Base-by-base conservation (phyloP, 805 yeast genomes). In the Candida wancherniae region DNA sequence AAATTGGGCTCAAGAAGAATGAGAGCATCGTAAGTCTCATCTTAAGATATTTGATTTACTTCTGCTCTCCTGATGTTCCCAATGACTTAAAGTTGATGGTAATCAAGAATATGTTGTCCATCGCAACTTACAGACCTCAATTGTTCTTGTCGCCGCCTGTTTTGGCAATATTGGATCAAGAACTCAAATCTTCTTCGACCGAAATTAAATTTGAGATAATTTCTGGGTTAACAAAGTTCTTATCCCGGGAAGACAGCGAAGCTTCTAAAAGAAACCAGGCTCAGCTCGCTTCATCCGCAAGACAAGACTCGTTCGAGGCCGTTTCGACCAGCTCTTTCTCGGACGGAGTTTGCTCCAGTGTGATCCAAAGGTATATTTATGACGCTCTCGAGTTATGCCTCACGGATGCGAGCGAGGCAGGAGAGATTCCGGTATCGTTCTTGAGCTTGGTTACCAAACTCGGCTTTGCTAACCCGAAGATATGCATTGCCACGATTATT, bases 381-480 rank as follows among this genome's bases (percentile, higher is more conserved):
- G 40, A 57, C 3, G 65, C 81, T 4, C 55, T 83, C 15, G 54
- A 59, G 3, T 51, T 75, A 11, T 74, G 85, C 33, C 39, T 76
- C 0, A 43, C 50, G 3, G 68, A 68, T 20, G 70, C 73, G 18
- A 62, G 61, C 2, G 68, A 63, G 3, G 57, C 55, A 26, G 72
- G 84, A 1, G 53, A 61, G 17, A 51, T 67, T 1, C 78, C 85
- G 0, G 66, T 79, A 3, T 60, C 66, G 19, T 75, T 77, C 37
- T 47, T 84, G 24, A 74, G 69, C 33, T 52, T 73, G 24, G 72
- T 80, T 15, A 68, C 80, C 7, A 66, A 66, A 17, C 64, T 76
- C 32, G 94, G 94, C 0, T 80, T 74, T 53, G 80, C 82, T 0
- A 84, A 81, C 47, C 95, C 95, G 1, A 70, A 82, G 34, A 46